Evolutionary conservation across 257 asterid genomes (phyloP), one percentile per base, ranked within the genome.

Genomic region (Penstemon eatonii): DNA sequence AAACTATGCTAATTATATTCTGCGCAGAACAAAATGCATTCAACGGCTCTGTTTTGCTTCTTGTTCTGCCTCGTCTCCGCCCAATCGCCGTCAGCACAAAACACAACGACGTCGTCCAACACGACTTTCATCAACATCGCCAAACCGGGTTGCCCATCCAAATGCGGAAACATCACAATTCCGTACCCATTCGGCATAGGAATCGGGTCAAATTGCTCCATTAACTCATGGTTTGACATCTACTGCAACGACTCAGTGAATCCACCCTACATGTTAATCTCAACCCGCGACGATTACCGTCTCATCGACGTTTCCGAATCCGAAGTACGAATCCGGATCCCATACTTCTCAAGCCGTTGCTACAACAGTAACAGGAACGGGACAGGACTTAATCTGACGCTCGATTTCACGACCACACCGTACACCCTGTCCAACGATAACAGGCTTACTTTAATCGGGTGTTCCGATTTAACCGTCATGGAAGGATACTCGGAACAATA

Each of bases 151-250:
- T 77, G 78, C 42, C 75, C 33, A 0, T 46, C 63, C 11, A 68
- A 7, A 51, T 77, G 81, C 36, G 81, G 81, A 11, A 12, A 38
- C 37, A 7, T 68, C 54, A 64, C 57, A 7, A 46, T 77, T n/a
- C 78, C 81, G 0, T 72, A 77, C 71, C 78, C 81, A 4, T 77
- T 72, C 15, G 81, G 81, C 54, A 38, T 66, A n/a, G 77, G 77
- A 9, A 72, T 76, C 51, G 74, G 76, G 44, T 12, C 81, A 0
- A 72, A 76, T 60, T 77, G 81, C 13, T 72, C 78, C 8, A 7
- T 76, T 33, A 53, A 47, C 55, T 43, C 78, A n/a, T 66, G 74
- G 60, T 76, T 76, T 56, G 56, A 46, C 65, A 5, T 72, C 66
- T 47, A 41, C 64, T 72, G 81, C 63, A 51, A 71, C 53, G 36